Percentiles rank a stretch among this genome's conserved stretches.
Conservation (phyloP, 306 rosid species). For the Trifolium fragiferum region DNA sequence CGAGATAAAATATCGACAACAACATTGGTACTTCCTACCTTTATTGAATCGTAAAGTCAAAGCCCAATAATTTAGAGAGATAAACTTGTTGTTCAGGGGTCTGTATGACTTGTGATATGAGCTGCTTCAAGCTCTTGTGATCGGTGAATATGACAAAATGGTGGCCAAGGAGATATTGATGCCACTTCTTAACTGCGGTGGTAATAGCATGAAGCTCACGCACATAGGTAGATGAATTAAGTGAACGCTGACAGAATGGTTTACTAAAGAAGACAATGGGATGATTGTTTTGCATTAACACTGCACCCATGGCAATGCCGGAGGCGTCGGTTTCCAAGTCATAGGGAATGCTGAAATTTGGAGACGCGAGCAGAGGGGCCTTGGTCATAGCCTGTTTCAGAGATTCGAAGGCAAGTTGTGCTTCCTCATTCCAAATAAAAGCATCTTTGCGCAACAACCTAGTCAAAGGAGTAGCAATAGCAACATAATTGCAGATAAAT, state of each 20-base stretch:
- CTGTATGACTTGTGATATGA: not conserved
- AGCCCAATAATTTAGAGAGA: not conserved
- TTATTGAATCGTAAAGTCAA: not conserved
- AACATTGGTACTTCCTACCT: not conserved
- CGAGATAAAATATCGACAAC: too few species aligned
- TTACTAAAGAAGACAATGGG: not conserved
- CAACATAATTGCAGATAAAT: too few species aligned
- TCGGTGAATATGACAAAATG: not conserved
- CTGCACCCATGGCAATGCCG: not conserved
- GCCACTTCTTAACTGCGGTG: not conserved
- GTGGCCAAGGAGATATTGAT: not conserved
- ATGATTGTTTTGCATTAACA: not conserved
- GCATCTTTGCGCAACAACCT: too few species aligned
- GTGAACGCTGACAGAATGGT: not conserved
- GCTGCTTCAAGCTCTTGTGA: not conserved
- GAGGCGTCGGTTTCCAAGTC: not conserved
- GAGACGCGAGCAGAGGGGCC: too few species aligned
- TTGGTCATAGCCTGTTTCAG: not conserved
- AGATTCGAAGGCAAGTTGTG: too few species aligned
- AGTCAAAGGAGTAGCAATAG: too few species aligned
- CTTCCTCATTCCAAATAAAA: too few species aligned
- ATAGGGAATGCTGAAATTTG: not conserved
- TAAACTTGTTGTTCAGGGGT: not conserved
- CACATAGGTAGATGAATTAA: not conserved
- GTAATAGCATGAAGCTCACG: not conserved